Evolutionary conservation across 768 basidiomycete species (phyloP).

Genomic region (Clitopilus hobsonii): DNA sequence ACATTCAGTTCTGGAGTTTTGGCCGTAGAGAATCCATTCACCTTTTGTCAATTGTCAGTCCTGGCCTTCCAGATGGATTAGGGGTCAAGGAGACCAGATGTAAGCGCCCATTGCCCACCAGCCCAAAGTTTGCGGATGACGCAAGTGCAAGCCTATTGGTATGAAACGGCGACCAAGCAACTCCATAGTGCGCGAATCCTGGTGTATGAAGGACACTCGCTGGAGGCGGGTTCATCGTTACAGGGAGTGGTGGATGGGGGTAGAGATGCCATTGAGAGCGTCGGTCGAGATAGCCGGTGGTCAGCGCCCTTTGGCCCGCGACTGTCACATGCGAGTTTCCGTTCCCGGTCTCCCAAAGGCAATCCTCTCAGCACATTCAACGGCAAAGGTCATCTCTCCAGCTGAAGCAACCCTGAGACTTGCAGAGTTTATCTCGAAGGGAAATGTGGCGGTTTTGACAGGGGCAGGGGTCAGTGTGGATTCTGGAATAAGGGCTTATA

Average conservation of each 20-base stretch:
- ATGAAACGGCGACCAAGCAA: conserved; percentile 87
- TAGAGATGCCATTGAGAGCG: neutral
- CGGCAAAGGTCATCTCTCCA: conserved; percentile 32
- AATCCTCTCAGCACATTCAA: conserved; percentile 40
- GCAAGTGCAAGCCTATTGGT: conserved; percentile 70
- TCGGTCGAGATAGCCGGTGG: conserved; percentile 8
- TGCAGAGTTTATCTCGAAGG: conserved; percentile 58
- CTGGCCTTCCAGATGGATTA: conserved; percentile 38
- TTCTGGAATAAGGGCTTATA: conserved; percentile 92
- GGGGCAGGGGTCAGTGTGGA: conserved; percentile 96
- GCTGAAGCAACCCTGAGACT: conserved; percentile 57
- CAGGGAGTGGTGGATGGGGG: neutral
- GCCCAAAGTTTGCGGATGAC: conserved; percentile 88
- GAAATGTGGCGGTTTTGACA: conserved; percentile 73
- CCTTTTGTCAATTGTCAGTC: conserved; percentile 61
- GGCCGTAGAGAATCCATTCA: conserved; percentile 28
- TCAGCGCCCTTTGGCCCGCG: conserved; percentile 14
- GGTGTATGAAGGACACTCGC: conserved; percentile 64
- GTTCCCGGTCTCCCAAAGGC: conserved; percentile 70
- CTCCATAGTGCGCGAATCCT: conserved; percentile 77
- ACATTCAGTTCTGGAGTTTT: conserved; percentile 19
- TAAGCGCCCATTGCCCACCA: conserved; percentile 93
- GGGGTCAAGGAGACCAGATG: conserved; percentile 55
- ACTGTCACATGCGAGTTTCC: conserved; percentile 70
- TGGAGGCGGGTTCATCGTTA: conserved; percentile 26